These are phyloP conservation scores for Naegleria fowleri DNA, from an alignment of 208 protist genomes.

Conservation along the genomic window DNA sequence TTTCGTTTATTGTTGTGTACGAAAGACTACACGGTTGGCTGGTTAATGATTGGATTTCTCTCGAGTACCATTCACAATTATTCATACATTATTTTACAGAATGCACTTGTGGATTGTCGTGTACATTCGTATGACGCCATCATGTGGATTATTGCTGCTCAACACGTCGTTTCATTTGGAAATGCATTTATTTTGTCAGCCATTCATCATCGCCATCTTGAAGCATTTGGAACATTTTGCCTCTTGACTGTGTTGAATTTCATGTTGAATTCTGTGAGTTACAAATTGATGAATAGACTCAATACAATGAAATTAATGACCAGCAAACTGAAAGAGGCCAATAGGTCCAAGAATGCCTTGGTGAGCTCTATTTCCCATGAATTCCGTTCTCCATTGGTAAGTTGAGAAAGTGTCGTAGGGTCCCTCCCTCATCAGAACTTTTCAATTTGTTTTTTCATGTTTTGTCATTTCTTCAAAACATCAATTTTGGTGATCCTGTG, in stretches of 20 bases:
- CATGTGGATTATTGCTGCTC: background rate
- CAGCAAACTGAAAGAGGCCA: background rate
- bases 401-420: too few relatives aligned
- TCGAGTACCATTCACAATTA: background rate
- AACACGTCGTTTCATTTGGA: background rate
- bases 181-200: background rate
- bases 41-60: background rate
- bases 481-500: too few relatives aligned
- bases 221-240: background rate
- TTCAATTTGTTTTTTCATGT: too few relatives aligned
- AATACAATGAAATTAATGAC: slow-evolving; percentile 15
- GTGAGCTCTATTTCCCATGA: background rate
- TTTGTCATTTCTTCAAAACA: too few relatives aligned
- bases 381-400: background rate
- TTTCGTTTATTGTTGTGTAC: background rate
- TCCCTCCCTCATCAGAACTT: too few relatives aligned
- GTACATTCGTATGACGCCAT: background rate
- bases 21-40: background rate
- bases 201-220: background rate
- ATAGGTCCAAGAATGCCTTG: background rate
- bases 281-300: background rate
- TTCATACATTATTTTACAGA: slow-evolving; percentile 6
- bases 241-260: background rate
- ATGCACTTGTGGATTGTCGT: background rate
- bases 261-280: background rate